Evolutionary conservation across 78 protist species (phyloP).

Genomic region (Dictyostelium capitatum): DNA sequence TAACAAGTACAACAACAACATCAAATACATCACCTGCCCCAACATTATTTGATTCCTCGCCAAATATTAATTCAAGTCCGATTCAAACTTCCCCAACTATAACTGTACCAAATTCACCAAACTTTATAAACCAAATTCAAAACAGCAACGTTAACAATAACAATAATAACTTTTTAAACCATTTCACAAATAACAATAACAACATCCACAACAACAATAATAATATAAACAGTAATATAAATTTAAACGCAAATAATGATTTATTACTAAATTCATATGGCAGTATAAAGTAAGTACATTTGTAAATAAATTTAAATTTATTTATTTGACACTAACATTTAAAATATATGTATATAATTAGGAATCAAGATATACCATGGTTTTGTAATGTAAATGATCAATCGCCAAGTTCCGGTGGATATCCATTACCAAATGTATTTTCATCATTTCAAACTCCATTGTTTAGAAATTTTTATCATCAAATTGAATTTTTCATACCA

Average conservation of each 20-base stretch:
- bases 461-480: slow-evolving; percentile 74
- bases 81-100: background rate
- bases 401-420: slow-evolving; percentile 34
- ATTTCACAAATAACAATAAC: background rate
- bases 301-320: too few relatives aligned
- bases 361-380: slow-evolving; percentile 60
- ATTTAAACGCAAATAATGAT: background rate
- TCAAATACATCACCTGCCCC: background rate
- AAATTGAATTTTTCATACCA: slow-evolving; percentile 65
- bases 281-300: background rate
- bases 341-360: background rate
- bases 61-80: slow-evolving; percentile 10
- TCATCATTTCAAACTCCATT: slow-evolving; percentile 64
- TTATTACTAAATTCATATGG: background rate
- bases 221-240: background rate
- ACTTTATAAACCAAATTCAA: background rate
- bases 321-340: too few relatives aligned
- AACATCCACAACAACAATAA: background rate
- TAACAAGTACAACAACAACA: background rate
- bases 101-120: slow-evolving; percentile 19
- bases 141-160: background rate
- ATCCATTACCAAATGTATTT: slow-evolving; percentile 64
- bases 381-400: slow-evolving; percentile 35
- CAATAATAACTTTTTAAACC: background rate
- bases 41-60: background rate